A percentile compares a stretch with the other conserved stretches of the same genome.
Evolutionary conservation across 73 alveolate species (phyloP).

Genomic region (Tetrahymena malaccensis): DNA sequence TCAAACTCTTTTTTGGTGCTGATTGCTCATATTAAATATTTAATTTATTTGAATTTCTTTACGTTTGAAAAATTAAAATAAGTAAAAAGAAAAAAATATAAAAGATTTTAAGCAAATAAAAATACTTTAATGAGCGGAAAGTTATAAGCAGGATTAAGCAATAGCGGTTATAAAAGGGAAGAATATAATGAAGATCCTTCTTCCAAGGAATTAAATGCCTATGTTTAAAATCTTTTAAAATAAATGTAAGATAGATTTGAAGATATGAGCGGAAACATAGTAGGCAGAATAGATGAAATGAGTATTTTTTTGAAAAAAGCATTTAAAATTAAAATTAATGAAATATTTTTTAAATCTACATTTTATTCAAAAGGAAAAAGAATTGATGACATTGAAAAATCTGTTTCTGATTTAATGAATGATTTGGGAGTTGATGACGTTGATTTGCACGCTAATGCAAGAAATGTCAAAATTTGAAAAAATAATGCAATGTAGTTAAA

Average conservation of each 20-base stretch:
- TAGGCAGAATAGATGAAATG: constrained; percentile 41
- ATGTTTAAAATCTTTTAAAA: constrained; percentile 24
- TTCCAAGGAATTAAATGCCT: constrained; percentile 8
- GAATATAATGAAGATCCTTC: constrained; percentile 7
- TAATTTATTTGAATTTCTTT: neutral
- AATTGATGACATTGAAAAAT: constrained; percentile 36
- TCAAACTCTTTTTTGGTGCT: neutral
- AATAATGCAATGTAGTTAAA: neutral
- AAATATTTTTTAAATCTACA: neutral
- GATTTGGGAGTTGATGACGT: constrained; percentile 21
- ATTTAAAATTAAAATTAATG: neutral
- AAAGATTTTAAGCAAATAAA: neutral
- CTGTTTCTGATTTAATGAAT: constrained; percentile 32
- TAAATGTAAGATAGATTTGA: constrained; percentile 44
- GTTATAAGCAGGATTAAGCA: neutral
- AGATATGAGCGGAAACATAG: constrained; percentile 30
- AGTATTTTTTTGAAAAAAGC: neutral
- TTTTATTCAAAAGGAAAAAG: constrained; percentile 1
- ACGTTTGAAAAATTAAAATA: neutral
- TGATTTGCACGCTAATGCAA: neutral
- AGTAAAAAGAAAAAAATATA: neutral
- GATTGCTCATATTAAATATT: neutral
- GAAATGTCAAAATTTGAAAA: neutral
- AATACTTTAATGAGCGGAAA: neutral
- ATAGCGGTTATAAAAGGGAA: neutral